phyloP scores from a whole-genome alignment of 305 asterid genomes.

The Rubia balearica region DNA sequence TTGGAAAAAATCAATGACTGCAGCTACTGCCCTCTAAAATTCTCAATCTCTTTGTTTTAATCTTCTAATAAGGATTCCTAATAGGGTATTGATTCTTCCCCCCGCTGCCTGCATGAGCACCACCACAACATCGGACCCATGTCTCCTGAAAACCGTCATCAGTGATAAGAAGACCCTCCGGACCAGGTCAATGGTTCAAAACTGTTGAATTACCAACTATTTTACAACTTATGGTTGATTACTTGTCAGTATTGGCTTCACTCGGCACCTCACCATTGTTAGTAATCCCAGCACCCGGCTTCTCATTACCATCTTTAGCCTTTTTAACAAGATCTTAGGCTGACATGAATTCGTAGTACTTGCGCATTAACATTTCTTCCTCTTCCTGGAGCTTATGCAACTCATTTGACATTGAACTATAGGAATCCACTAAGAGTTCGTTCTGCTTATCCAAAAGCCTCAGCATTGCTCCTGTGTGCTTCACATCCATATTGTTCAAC shows the following conservation, averaged over 20 bases:
- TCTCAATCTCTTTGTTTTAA: too few relatives aligned
- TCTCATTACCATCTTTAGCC: conserved; percentile 2
- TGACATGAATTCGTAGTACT: conserved; percentile 69
- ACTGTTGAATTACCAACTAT: not conserved
- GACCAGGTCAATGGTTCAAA: conserved; percentile 64
- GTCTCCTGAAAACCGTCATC: too few relatives aligned
- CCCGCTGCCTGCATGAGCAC: conserved; percentile 22
- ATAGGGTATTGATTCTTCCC: not conserved
- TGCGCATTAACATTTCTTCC: conserved; percentile 91
- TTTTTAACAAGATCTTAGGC: conserved; percentile 48
- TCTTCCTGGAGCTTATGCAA: conserved; percentile 82
- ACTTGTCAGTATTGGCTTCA: not conserved
- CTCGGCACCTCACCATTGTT: not conserved
- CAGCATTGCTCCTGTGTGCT: conserved; percentile 21
- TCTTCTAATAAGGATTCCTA: too few relatives aligned
- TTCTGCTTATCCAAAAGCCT: conserved; percentile 76
- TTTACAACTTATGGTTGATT: not conserved
- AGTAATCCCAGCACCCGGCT: not conserved
- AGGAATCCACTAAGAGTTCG: conserved; percentile 55
- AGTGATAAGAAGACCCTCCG: too few relatives aligned
- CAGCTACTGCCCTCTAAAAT: too few relatives aligned
- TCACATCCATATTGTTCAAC: conserved; percentile 18
- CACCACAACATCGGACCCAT: conserved; percentile 22
- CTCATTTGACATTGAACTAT: conserved; percentile 64
- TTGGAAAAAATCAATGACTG: too few relatives aligned